Evolutionary conservation across 2,329 filamentous ascomycete genomes (phyloP), one percentile per base, ranked within the genome.

Genomic region (Beauveria australis): DNA sequence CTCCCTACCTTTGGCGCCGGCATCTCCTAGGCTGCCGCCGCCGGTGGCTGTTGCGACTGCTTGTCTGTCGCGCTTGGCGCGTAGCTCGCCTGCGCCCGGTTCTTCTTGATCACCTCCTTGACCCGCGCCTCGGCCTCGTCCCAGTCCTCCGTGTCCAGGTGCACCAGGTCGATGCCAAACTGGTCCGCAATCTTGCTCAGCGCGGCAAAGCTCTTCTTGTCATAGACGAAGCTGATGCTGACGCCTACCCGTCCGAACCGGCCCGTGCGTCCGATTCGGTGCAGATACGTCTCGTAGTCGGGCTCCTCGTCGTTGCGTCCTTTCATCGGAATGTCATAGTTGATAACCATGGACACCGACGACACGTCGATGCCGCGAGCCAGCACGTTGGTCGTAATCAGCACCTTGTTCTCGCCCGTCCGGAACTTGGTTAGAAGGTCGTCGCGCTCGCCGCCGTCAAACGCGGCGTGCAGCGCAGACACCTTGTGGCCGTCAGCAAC

Each of bases 221-320:
- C 92, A 67, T 92, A 90, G 58, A 99, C 91, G 68, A 99, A 97
- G 65, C 89, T 95, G 71, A 99, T 92, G 62, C 91, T 92, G 67
- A 97, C 94, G 69, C 94, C 94, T 40, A 97, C 92, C 73, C 93
- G 92, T 61, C 94, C 94, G 69, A 99, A 99, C 66, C 94, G 90
- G 65, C 94, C 94, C 16, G 94, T 99, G 70, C 94, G 91, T 63
- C 94, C 94, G 68, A 99, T 99, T 72, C 94, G 89, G 81, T 99
- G 94, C 53, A 99, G 88, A 71, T 99, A 99, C 1, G 94, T 99
- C 78, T 97, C 92, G 52, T 87, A 87, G 71, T 99, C 94, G 16
- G 93, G 89, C 75, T 94, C 90, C 30, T 81, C 81, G 67, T 97
- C 92, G 19, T 89, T 86, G 37, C 82, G 76, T 46, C 89, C 87